Base-by-base conservation (phyloP, 1,284 basidiomycete genomes). In the Tilletia indica region DNA sequence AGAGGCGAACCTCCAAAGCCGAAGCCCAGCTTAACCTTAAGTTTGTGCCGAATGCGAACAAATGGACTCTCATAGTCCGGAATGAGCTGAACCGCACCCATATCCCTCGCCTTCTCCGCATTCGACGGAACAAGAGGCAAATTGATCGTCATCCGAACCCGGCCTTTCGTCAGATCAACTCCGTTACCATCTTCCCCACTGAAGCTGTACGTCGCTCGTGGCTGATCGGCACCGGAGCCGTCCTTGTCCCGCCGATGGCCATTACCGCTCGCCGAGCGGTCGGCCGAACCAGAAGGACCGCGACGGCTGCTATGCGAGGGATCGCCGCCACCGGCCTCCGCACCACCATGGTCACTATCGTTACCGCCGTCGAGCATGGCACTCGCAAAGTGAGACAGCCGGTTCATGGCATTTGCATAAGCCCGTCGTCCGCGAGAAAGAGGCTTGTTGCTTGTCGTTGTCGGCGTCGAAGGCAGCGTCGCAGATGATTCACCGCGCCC, bases 11-110 rank as follows among this genome's bases (percentile, higher is more conserved):
- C 36, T 25, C 77, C 77, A 67, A 82, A 78, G 0, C 80, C 81
- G 38, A 84, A 83, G 34, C 80, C 78, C 2, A 84, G 74, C 72
- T 84, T 84, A 68, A 84, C 82, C 68, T 82, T 81, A 72, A 84
- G 77, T 76, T 83, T 83, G 78, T 84, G 82, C 36, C 82, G 76
- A 49, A 83, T 69, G 25, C 82, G 77, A 19, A 80, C 77, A 67
- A 79, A 81, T 0, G 82, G 82, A 61, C 78, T 80, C 47, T 84
- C 82, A 72, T 80, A 84, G 74, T 84, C 82, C 3, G 82, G 69
- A 25, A 83, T 71, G 14, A 84, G 74, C 71, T 79, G 81, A 12
- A 78, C 73, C 21, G 76, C 75, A 11, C 73, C 74, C 19, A 71
- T 68, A 38, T 64, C 73, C 48, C 73, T 71, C n/a, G 80, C 76